These are phyloP conservation scores for Ogataea nakhonphanomensis DNA, from an alignment of 805 yeast species.

Conservation along the genomic window DNA sequence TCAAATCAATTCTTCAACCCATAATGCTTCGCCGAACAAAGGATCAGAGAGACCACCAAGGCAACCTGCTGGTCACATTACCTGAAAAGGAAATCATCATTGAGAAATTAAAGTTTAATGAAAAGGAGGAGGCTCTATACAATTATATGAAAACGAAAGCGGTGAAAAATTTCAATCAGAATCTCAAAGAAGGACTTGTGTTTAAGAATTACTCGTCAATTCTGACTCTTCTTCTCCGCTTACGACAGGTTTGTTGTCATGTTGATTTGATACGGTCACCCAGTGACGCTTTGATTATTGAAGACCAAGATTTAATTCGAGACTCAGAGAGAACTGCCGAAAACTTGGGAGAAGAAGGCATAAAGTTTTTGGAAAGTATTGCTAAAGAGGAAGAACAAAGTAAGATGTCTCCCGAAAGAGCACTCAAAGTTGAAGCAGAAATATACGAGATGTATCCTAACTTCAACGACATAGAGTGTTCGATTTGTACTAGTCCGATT, in stretches of 20 bases:
- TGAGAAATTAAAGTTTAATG: conserved; percentile 63
- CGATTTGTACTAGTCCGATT: conserved; percentile 75
- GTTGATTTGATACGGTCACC: conserved; percentile 51
- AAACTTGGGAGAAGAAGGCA: conserved; percentile 19
- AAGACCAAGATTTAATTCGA: conserved; percentile 44
- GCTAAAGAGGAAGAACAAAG: conserved; percentile 28
- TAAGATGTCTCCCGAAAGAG: conserved; percentile 24
- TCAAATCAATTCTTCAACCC: conserved; percentile 84
- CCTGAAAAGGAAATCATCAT: conserved; percentile 74
- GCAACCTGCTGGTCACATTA: conserved; percentile 66
- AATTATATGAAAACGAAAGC: conserved; percentile 68
- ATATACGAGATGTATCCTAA: conserved; percentile 33
- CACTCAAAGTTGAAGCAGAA: conserved; percentile 24
- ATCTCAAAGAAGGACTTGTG: conserved; percentile 62
- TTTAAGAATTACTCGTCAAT: conserved; percentile 73
- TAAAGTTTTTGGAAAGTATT: conserved; percentile 20
- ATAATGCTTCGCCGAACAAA: conserved; percentile 82
- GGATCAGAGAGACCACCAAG: conserved; percentile 70
- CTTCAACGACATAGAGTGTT: conserved; percentile 61
- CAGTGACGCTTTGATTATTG: conserved; percentile 32
- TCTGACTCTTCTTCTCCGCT: conserved; percentile 74
- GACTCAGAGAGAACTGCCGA: conserved; percentile 7
- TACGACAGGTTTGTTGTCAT: conserved; percentile 89
- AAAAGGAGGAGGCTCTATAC: conserved; percentile 63
- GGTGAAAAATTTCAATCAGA: conserved; percentile 54